Conservation (phyloP, 2,329 filamentous ascomycete species). For the Talaromyces sp. region DNA sequence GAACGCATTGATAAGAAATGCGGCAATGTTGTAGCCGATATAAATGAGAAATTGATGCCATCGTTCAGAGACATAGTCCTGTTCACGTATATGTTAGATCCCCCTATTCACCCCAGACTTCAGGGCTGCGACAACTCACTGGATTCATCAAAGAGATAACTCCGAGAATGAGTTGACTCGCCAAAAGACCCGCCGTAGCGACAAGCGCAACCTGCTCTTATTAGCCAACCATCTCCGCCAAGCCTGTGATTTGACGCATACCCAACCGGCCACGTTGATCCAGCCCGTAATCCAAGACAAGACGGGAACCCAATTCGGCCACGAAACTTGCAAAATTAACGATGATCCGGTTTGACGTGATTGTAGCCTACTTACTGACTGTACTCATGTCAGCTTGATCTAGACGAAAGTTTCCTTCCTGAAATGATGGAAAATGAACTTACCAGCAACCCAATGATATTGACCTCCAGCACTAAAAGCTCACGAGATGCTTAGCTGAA, state of each 20-base stretch:
- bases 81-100: neutral
- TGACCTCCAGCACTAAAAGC: slow-evolving; percentile 53
- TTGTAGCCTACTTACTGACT: slow-evolving; percentile 38
- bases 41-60: slow-evolving; percentile 77
- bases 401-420: neutral
- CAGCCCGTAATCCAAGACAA: slow-evolving; percentile 70
- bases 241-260: slow-evolving; percentile 28
- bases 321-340: slow-evolving; percentile 44
- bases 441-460: slow-evolving; percentile 68
- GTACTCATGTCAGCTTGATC: neutral
- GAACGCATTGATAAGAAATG: slow-evolving; percentile 65
- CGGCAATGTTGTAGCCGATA: slow-evolving; percentile 59
- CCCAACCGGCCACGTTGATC: slow-evolving; percentile 68
- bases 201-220: slow-evolving; percentile 51
- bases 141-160: slow-evolving; percentile 61
- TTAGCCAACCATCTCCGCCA: slow-evolving; percentile 19
- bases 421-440: slow-evolving; percentile 18
- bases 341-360: no score
- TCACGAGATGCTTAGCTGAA: neutral
- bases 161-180: slow-evolving; percentile 64
- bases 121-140: slow-evolving; percentile 22
- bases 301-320: slow-evolving; percentile 58
- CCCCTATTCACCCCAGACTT: neutral
- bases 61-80: slow-evolving; percentile 52
- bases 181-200: slow-evolving; percentile 65